phyloP scores from a whole-genome alignment of 805 yeast genomes.

The Maudiozyma serrabonitensis region DNA sequence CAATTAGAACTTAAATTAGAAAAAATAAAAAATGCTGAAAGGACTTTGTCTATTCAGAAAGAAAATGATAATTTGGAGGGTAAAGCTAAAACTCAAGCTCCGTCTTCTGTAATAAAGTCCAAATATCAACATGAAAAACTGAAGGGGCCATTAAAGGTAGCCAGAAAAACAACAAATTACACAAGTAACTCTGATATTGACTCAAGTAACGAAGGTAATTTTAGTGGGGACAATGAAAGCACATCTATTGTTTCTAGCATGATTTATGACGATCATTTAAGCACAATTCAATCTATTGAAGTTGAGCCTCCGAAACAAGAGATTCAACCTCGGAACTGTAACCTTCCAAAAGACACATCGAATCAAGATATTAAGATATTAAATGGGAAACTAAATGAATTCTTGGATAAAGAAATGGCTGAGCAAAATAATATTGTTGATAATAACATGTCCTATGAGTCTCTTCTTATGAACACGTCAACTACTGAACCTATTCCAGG shows the following conservation, averaged over 20 bases:
- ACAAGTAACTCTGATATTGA: neutral
- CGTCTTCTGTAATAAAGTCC: neutral
- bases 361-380: neutral
- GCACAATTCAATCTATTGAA: neutral
- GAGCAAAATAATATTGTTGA: neutral
- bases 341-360: neutral
- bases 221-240: neutral
- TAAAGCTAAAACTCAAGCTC: neutral
- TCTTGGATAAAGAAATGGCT: neutral
- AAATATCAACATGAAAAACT: neutral
- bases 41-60: neutral
- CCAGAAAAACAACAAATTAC: neutral
- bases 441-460: neutral
- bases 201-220: too few species aligned
- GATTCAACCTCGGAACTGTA: neutral
- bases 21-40: neutral
- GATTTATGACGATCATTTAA: neutral
- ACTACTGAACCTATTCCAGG: neutral
- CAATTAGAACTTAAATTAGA: neutral
- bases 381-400: neutral
- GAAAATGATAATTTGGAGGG: neutral
- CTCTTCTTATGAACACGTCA: neutral
- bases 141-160: neutral
- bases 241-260: neutral
- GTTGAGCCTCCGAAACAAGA: neutral